Evolutionary conservation across 352 stramenopile genomes (phyloP).

Genomic region (Pythium aristosporum): DNA sequence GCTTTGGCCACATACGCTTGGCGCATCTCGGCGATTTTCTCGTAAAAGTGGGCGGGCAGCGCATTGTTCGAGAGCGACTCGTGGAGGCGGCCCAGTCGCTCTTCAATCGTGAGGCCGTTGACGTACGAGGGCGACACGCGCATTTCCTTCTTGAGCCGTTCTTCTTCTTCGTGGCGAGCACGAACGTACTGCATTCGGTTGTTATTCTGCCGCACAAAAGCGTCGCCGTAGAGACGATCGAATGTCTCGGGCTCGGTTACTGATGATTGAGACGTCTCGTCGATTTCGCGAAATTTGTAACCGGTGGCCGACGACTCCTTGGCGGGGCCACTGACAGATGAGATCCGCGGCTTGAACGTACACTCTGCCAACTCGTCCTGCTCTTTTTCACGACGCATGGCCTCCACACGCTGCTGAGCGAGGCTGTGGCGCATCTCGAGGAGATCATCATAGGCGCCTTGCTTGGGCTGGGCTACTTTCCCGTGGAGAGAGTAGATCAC

Average conservation of each 20-base stretch:
- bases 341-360: conserved; percentile 50
- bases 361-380: conserved; percentile 45
- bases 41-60: conserved; percentile 48
- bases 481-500: conserved; percentile 22
- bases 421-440: conserved; percentile 35
- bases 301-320: conserved; percentile 4
- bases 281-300: conserved; percentile 1
- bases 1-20: conserved; percentile 32
- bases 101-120: conserved; percentile 48
- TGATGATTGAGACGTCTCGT: neutral
- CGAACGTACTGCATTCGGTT: conserved; percentile 36
- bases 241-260: conserved; percentile 25
- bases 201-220: conserved; percentile 51
- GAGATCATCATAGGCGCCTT: conserved; percentile 19
- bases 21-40: conserved; percentile 54
- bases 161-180: conserved; percentile 42
- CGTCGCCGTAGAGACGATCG: conserved; percentile 53
- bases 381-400: conserved; percentile 38
- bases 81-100: conserved; percentile 45
- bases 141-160: conserved; percentile 41
- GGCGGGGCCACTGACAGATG: neutral
- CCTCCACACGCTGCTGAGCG: conserved; percentile 24
- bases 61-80: conserved; percentile 41
- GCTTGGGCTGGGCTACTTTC: neutral
- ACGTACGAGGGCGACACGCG: conserved; percentile 43